Evolutionary conservation across 164 flowering plant genomes (phyloP), one percentile per base, ranked within the genome.

Genomic region (Tinospora cordifolia): DNA sequence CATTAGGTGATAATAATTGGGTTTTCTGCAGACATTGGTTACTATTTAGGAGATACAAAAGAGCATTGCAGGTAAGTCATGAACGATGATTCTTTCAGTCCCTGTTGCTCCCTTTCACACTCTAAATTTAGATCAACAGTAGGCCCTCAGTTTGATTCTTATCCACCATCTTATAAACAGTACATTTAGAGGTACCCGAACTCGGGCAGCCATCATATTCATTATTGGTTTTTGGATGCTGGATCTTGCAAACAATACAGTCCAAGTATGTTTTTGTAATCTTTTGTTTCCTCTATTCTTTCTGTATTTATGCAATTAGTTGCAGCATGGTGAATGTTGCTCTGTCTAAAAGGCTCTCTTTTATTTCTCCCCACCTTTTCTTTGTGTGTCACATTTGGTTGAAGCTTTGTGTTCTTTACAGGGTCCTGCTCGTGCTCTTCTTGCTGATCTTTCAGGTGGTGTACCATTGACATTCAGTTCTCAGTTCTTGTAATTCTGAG

Each of bases 351-450:
- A 19, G 60, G n/a, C 60, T 47, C 14, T 13, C 11, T 54, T 54
- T 54, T 54, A n/a, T 51, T 21, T 54, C n/a, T 1, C 6, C 24
- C 21, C 4, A 3, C 14, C 14, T 47, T 47, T 47, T 47, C 19
- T 47, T 47, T 19, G 0, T 47, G 8, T 49, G 34, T 66, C 54
- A 44, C 40, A 17, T 49, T 59, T 64, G 66, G 6, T 39, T 60
- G 63, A 21, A 40, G n/a, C 51, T 72, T 74, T 63, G 25, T 6
- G n/a, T 46, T 68, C 25, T 75, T 69, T 82, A 36, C 62, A 95
- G 99, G 98, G 98, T 62, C 99, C 99, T 58, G 99, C 99, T 81
- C 96, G 99, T 74, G 99, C 99, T 46, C 96, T 95, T 80, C 82
- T 95, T 34, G 98, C 99, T 75, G 99, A 95, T 87, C 82, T 92